Evolutionary conservation across 768 basidiomycete genomes (phyloP).

Genomic region (Boletus bicolor): DNA sequence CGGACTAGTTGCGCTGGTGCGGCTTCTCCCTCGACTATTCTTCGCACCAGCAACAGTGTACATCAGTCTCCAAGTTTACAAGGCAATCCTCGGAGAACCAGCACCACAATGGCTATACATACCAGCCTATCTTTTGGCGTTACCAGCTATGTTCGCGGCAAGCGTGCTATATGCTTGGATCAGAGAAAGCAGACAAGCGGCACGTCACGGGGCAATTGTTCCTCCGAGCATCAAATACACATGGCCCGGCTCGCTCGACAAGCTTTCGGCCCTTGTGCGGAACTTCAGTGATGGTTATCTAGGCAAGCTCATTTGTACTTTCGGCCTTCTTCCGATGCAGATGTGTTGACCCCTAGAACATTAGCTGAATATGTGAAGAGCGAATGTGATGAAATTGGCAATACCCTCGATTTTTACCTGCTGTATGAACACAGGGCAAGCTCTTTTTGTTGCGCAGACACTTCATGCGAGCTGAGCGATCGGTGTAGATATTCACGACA

Average conservation of each 20-base stretch:
- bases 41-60: constrained; percentile 18
- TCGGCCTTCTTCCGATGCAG: not conserved
- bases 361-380: constrained; percentile 13
- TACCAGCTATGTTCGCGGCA: constrained; percentile 21
- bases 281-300: constrained; percentile 46
- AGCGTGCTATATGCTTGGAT: constrained; percentile 42
- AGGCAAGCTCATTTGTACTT: constrained; percentile 30
- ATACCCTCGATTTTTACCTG: constrained; percentile 22
- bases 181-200: constrained; percentile 41
- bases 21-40: constrained; percentile 27
- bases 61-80: constrained; percentile 10
- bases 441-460: not conserved
- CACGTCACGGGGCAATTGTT: constrained; percentile 43
- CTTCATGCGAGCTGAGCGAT: not conserved
- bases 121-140: constrained; percentile 21
- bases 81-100: not conserved
- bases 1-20: constrained; percentile 32
- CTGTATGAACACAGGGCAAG: constrained; percentile 30
- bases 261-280: constrained; percentile 37
- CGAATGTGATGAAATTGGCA: constrained; percentile 18
- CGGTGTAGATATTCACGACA: constrained; percentile 32
- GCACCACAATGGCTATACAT: constrained; percentile 13
- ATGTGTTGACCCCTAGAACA: not conserved
- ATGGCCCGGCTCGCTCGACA: constrained; percentile 45
- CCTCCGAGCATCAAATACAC: constrained; percentile 39